Percentiles rank a stretch among this genome's conserved stretches.
Conservation (phyloP, 164 flowering plant species). For the Nelumbo lutea region DNA sequence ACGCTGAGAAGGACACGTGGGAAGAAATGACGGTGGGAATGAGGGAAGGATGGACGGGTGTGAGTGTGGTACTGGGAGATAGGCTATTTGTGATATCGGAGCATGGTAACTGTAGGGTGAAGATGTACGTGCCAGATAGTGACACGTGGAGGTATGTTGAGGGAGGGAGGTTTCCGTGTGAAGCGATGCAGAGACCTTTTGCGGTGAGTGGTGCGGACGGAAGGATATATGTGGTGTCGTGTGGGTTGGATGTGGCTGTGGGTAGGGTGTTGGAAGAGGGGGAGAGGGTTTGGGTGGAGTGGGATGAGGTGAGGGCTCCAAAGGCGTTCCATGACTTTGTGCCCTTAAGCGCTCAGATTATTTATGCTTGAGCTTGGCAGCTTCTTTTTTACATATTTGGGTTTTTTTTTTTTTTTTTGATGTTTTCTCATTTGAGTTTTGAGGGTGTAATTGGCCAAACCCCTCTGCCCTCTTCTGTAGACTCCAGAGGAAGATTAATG, state of each 20-base stretch:
- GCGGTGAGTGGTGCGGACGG: constrained; percentile 31
- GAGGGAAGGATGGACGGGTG: constrained; percentile 62
- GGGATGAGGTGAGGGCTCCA: constrained; percentile 41
- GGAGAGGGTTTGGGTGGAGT: constrained; percentile 20
- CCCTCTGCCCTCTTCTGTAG: too few relatives aligned
- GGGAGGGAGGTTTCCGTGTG: constrained; percentile 40
- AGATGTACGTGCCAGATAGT: constrained; percentile 28
- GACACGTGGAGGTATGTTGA: constrained; percentile 45
- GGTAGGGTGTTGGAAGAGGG: constrained; percentile 25
- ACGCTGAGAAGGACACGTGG: constrained; percentile 38
- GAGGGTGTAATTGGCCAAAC: too few relatives aligned
- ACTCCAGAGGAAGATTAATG: too few relatives aligned
- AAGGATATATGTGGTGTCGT: constrained; percentile 35
- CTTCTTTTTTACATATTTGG: too few relatives aligned
- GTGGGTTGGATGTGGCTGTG: constrained; percentile 32
- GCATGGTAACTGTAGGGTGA: constrained; percentile 36
- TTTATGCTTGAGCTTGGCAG: constrained; percentile 47
- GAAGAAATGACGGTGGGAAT: constrained; percentile 39
- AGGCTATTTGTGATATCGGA: constrained; percentile 45
- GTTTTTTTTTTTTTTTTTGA: neutral
- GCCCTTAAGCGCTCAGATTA: constrained; percentile 38
- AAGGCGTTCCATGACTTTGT: constrained; percentile 23
- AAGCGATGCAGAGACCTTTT: constrained; percentile 34
- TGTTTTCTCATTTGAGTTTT: too few relatives aligned
- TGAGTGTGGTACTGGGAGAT: constrained; percentile 27